phyloP scores from a whole-genome alignment of 306 rosid genomes.

The Calophaca sinica region DNA sequence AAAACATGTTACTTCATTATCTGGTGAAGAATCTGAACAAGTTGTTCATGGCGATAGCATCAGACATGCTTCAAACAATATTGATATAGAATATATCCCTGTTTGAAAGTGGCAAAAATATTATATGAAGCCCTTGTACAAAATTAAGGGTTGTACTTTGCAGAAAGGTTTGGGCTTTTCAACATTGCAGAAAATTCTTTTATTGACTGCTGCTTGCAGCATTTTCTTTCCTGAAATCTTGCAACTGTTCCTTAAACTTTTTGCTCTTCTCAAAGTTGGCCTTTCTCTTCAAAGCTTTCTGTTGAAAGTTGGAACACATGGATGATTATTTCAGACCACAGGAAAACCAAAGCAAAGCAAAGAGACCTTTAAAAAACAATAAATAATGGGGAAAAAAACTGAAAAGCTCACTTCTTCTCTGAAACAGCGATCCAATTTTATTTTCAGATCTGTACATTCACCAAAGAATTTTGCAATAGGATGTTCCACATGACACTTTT shows the following conservation, averaged over 20 bases:
- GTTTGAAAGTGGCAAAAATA: conserved; percentile 20
- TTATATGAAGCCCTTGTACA: background rate
- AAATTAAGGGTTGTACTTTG: conserved; percentile 12
- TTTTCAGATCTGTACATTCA: conserved; percentile 87
- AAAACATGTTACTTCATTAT: background rate
- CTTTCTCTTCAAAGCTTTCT: conserved; percentile 97
- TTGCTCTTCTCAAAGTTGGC: conserved; percentile 93
- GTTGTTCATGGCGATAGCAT: background rate
- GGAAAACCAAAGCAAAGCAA: background rate
- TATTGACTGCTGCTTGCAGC: conserved; percentile 55
- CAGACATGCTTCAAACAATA: conserved; percentile 18
- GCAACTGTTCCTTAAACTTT: conserved; percentile 73
- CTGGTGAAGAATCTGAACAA: background rate
- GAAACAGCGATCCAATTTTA: conserved; percentile 91
- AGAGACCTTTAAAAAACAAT: background rate
- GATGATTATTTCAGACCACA: background rate
- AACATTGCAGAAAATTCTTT: conserved; percentile 39
- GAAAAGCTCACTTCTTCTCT: conserved; percentile 76
- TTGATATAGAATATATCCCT: background rate
- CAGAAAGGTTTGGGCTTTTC: conserved; percentile 7
- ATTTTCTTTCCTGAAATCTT: conserved; percentile 72
- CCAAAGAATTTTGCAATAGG: conserved; percentile 82
- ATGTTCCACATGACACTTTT: conserved; percentile 84
- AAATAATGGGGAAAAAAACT: background rate
- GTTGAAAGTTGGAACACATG: conserved; percentile 44